Evolutionary conservation across 2,329 filamentous ascomycete genomes (phyloP).

Genomic region (Diaporthe capsici): DNA sequence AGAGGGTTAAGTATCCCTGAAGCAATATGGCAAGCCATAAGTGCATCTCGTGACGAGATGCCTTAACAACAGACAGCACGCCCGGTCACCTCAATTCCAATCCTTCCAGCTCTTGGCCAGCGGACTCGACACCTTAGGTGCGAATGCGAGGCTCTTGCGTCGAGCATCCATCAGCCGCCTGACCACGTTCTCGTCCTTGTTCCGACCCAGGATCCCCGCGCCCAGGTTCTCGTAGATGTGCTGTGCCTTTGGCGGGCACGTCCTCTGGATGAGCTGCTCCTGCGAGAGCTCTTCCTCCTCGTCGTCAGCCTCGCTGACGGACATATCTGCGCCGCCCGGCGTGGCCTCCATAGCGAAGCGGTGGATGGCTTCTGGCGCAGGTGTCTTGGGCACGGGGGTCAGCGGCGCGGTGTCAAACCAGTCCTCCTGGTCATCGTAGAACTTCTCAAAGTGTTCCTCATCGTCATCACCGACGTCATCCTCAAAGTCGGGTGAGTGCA

Average conservation of each 20-base stretch:
- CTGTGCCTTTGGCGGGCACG: slow-evolving; percentile 67
- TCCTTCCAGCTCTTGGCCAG: slow-evolving; percentile 64
- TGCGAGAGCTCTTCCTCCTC: slow-evolving; percentile 52
- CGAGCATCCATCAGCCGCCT: slow-evolving; percentile 78
- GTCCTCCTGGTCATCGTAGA: slow-evolving; percentile 57
- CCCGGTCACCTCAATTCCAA: slow-evolving; percentile 56
- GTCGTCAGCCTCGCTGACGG: slow-evolving; percentile 52
- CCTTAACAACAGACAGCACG: neutral
- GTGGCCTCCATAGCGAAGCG: slow-evolving; percentile 65
- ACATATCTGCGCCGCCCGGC: slow-evolving; percentile 56
- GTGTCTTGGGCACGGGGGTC: slow-evolving; percentile 71
- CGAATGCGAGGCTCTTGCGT: slow-evolving; percentile 83
- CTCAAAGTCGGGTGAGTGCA: slow-evolving; percentile 65
- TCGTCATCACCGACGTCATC: slow-evolving; percentile 49
- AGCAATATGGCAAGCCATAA: neutral
- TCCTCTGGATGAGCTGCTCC: slow-evolving; percentile 62
- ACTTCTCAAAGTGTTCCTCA: slow-evolving; percentile 53
- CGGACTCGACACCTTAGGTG: slow-evolving; percentile 81
- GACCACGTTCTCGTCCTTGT: slow-evolving; percentile 70
- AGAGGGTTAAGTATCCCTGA: neutral
- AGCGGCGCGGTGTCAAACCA: slow-evolving; percentile 55
- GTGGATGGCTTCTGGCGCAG: slow-evolving; percentile 67
- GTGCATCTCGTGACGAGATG: neutral
- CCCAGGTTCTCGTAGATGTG: slow-evolving; percentile 55
- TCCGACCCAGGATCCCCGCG: slow-evolving; percentile 59